Evolutionary conservation across 345 rosid genomes (phyloP).

Genomic region (Nephelium lappaceum): DNA sequence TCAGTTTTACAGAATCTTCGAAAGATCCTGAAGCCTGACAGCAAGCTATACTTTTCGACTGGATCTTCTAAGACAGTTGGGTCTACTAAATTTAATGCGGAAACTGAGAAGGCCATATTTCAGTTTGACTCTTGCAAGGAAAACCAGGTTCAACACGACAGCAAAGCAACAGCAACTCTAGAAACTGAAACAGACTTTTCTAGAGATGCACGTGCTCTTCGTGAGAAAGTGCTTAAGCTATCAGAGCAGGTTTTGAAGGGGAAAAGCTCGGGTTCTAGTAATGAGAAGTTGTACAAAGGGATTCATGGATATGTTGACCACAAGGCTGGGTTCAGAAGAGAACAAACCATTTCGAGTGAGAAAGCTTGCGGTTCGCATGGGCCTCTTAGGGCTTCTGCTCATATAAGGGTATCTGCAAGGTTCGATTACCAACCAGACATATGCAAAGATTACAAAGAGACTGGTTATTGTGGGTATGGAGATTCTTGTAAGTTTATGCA

Average conservation of each 20-base stretch:
- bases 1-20: conserved; percentile 54
- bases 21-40: conserved; percentile 51
- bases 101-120: conserved; percentile 44
- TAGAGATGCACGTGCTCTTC: conserved; percentile 78
- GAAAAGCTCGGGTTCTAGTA: conserved; percentile 43
- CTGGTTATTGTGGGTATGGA: conserved; percentile 94
- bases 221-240: conserved; percentile 74
- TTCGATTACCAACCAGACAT: conserved; percentile 93
- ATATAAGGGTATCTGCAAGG: conserved; percentile 84
- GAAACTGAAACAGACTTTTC: conserved; percentile 90
- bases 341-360: conserved; percentile 83
- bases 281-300: conserved; percentile 74
- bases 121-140: conserved; percentile 84
- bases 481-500: conserved; percentile 91
- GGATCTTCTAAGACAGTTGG: conserved; percentile 53
- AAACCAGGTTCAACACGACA: conserved; percentile 85
- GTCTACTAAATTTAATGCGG: conserved; percentile 30
- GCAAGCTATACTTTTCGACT: conserved; percentile 70
- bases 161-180: conserved; percentile 74
- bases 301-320: conserved; percentile 84
- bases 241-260: conserved; percentile 74
- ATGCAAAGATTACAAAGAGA: conserved; percentile 92
- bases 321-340: conserved; percentile 92
- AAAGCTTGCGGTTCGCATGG: conserved; percentile 95
- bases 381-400: conserved; percentile 93